Percentiles rank a stretch among this genome's conserved stretches.
Conservation (phyloP, 116 monocot species). For the Papilionanthe hybrid region DNA sequence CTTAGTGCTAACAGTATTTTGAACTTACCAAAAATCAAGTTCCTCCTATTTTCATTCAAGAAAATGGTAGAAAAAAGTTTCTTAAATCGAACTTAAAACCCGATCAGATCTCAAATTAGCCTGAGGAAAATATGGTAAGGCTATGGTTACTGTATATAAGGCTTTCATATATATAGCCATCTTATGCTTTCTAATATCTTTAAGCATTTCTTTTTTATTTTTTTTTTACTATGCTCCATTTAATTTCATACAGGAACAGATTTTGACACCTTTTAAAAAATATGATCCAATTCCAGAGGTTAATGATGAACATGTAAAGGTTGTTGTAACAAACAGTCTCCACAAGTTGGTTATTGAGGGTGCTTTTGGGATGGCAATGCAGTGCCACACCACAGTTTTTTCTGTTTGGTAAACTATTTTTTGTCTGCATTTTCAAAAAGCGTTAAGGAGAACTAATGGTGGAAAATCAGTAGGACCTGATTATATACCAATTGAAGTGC, state of each 20-base stretch:
- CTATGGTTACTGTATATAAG: background rate
- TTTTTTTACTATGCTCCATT: background rate
- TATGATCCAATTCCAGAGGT: conserved; percentile 88
- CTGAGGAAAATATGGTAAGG: conserved; percentile 66
- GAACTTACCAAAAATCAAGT: conserved; percentile 72
- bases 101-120: conserved; percentile 56
- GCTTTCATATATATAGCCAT: background rate
- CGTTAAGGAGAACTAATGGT: no score
- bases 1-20: conserved; percentile 51
- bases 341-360: no score
- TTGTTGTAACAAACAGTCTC: conserved; percentile 77
- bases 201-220: background rate
- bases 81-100: conserved; percentile 64
- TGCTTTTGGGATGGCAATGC: no score
- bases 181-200: no score
- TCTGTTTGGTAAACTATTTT: no score
- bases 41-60: conserved; percentile 68
- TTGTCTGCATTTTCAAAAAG: no score
- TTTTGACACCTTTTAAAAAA: conserved; percentile 52
- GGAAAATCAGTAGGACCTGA: no score
- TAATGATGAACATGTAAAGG: conserved; percentile 85
- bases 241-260: conserved; percentile 53
- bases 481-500: no score
- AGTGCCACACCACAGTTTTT: no score
- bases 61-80: conserved; percentile 54